Percentiles rank a stretch among this genome's conserved stretches.
These are phyloP conservation scores for Puccinia polysora DNA, from an alignment of 1,284 basidiomycete genomes.

Conservation along the genomic window DNA sequence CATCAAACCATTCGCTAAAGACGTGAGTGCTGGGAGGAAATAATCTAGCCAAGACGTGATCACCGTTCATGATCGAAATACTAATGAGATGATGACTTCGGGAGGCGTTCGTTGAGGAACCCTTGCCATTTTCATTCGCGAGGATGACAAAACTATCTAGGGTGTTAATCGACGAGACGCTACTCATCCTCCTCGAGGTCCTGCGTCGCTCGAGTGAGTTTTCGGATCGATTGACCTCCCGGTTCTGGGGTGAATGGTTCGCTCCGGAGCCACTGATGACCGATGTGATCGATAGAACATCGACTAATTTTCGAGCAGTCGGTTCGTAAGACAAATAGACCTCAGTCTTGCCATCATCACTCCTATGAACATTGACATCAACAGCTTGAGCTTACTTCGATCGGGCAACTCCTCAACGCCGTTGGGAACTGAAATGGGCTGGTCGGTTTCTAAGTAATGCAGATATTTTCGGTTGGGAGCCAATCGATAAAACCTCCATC, in stretches of 20 bases:
- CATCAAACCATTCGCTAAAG: constrained; percentile 95
- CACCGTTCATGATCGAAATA: constrained; percentile 64
- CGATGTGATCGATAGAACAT: constrained; percentile 29
- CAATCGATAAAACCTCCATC: constrained; percentile 54
- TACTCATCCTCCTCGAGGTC: constrained; percentile 10
- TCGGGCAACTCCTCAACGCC: constrained; percentile 82
- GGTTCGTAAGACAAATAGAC: constrained; percentile 45
- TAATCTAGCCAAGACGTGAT: constrained; percentile 68
- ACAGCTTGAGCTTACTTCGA: constrained; percentile 58
- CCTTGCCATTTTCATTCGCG: not conserved
- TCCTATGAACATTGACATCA: constrained; percentile 33
- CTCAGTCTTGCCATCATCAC: too few relatives aligned
- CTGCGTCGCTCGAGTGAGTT: not conserved
- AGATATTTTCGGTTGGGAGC: constrained; percentile 65
- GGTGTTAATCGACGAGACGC: not conserved
- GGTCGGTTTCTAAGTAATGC: constrained; percentile 72
- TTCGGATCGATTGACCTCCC: not conserved
- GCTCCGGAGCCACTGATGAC: constrained; percentile 30
- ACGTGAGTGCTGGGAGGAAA: constrained; percentile 77
- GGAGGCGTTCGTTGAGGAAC: constrained; percentile 36
- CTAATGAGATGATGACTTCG: constrained; percentile 73
- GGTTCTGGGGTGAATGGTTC: not conserved
- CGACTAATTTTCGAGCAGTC: constrained; percentile 14
- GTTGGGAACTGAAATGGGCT: constrained; percentile 69
- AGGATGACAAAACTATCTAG: constrained; percentile 5